Evolutionary conservation across 202 grass and related monocot species (phyloP), one percentile per base, ranked within the genome.

Genomic region (Tripidium arundinaceum): DNA sequence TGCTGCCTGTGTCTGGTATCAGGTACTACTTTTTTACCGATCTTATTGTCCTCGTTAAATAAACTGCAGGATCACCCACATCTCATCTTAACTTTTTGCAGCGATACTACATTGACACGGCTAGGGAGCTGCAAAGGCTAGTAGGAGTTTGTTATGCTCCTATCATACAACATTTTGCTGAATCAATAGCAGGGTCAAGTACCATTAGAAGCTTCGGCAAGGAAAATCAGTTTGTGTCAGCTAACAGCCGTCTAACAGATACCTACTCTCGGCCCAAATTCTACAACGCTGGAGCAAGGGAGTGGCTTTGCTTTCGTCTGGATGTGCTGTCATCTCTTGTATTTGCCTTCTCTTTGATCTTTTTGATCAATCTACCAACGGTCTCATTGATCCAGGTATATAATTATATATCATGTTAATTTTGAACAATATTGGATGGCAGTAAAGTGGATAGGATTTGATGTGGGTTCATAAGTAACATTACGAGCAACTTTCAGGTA

Each of bases 181-280:
- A 97, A 80, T 93, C 94, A 25, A 83, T 97, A 22, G 79, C 89
- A 46, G 94, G 94, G 55, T 93, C 89, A 4, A 77, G 85, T n/a
- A 91, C 94, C 27, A 91, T 97, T 59, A 90, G 94, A 86, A 93
- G 94, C 64, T 97, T 97, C 62, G 72, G 83, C 28, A 91, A 94
- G 68, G 86, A 88, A 80, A 65, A 81, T 36, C 65, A 83, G 62
- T 97, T 97, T 77, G 36, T 85, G 24, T 68, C 45, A 49, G 86
- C 79, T 54, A 93, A 93, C 72, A 90, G 76, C 50, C 54, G 65
- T 85, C 79, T 93, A 58, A 85, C 68, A 70, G 88, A 97, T 91
- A 76, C 81, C 52, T 88, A 78, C 62, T 93, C 86, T 69, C 78
- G 81, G 55, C 86, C 91, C 0, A 87, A 89, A 46, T 97, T 97